Evolutionary conservation across 2,329 filamentous ascomycete genomes (phyloP).

Genomic region (Trichophyton equinum): DNA sequence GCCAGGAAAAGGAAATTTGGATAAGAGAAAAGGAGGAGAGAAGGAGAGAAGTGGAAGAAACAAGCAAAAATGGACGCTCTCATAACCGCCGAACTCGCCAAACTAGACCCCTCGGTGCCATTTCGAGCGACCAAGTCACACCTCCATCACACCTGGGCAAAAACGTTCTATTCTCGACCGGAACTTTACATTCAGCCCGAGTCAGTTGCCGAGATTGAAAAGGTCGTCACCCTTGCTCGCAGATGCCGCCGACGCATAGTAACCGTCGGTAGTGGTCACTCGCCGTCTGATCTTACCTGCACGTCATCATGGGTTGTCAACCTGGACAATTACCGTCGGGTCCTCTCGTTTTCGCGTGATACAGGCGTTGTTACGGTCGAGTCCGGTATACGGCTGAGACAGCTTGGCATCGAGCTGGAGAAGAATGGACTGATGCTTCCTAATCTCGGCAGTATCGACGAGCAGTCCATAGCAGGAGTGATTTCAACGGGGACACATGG

Average conservation of each 20-base stretch:
- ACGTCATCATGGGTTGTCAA: slow-evolving; percentile 92
- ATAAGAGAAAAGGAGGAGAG: background rate
- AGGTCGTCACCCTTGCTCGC: slow-evolving; percentile 67
- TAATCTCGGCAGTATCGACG: slow-evolving; percentile 87
- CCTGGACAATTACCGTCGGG: slow-evolving; percentile 65
- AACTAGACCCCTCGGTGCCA: slow-evolving; percentile 50
- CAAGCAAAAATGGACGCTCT: slow-evolving; percentile 12
- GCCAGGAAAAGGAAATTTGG: background rate
- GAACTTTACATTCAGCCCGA: slow-evolving; percentile 84
- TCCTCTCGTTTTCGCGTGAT: slow-evolving; percentile 56
- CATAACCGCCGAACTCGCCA: slow-evolving; percentile 40
- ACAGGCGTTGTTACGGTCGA: slow-evolving; percentile 62
- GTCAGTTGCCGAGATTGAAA: slow-evolving; percentile 67
- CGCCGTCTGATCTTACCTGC: slow-evolving; percentile 81
- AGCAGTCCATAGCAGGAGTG: slow-evolving; percentile 83
- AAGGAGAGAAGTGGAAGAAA: background rate
- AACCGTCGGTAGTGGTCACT: slow-evolving; percentile 82
- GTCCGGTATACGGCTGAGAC: slow-evolving; percentile 72
- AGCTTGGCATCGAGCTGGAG: slow-evolving; percentile 62
- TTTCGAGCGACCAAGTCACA: slow-evolving; percentile 65
- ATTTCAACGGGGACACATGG: slow-evolving; percentile 92
- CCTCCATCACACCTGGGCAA: slow-evolving; percentile 84
- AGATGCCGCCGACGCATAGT: slow-evolving; percentile 69
- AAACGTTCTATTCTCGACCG: slow-evolving; percentile 76
- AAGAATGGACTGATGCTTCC: slow-evolving; percentile 69